Evolutionary conservation across 148 eudicot species (phyloP).

Genomic region (Polygonum maritimum): DNA sequence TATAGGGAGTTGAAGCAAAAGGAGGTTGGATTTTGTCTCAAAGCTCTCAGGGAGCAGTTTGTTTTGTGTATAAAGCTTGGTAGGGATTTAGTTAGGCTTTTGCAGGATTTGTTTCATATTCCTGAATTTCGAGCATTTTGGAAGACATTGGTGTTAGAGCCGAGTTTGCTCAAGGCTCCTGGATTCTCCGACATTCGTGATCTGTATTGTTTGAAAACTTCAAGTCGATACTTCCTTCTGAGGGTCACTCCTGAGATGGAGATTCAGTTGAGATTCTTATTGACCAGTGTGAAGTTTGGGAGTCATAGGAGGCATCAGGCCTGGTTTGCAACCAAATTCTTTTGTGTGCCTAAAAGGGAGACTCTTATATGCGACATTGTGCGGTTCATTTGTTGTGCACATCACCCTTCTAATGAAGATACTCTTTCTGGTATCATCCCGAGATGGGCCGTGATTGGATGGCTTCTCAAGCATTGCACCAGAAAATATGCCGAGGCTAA

Average conservation of each 20-base stretch:
- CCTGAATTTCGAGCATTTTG: conserved; percentile 67
- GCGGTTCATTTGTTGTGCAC: conserved; percentile 73
- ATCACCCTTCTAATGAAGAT: conserved; percentile 75
- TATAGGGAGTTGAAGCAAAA: conserved; percentile 35
- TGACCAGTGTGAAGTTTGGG: conserved; percentile 69
- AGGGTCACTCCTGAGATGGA: conserved; percentile 78
- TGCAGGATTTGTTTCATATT: conserved; percentile 75
- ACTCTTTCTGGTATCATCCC: conserved; percentile 64
- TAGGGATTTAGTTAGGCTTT: conserved; percentile 79
- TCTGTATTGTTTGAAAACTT: conserved; percentile 50
- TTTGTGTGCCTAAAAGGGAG: conserved; percentile 49
- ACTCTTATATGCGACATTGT: conserved; percentile 61
- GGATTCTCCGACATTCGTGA: conserved; percentile 50
- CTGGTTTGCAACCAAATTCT: conserved; percentile 75
- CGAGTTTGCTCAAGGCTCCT: conserved; percentile 34
- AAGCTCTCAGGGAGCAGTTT: conserved; percentile 66
- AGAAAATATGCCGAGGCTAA: conserved; percentile 61
- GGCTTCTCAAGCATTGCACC: conserved; percentile 53
- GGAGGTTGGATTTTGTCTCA: conserved; percentile 71
- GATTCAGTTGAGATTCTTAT: conserved; percentile 64
- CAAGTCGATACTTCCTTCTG: conserved; percentile 57
- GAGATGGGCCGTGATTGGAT: conserved; percentile 91
- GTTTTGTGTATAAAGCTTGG: conserved; percentile 66
- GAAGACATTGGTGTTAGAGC: conserved; percentile 61
- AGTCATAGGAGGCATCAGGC: conserved; percentile 61